phyloP scores from a whole-genome alignment of 495 filamentous ascomycete genomes.

The Aspergillus mulundensis region DNA sequence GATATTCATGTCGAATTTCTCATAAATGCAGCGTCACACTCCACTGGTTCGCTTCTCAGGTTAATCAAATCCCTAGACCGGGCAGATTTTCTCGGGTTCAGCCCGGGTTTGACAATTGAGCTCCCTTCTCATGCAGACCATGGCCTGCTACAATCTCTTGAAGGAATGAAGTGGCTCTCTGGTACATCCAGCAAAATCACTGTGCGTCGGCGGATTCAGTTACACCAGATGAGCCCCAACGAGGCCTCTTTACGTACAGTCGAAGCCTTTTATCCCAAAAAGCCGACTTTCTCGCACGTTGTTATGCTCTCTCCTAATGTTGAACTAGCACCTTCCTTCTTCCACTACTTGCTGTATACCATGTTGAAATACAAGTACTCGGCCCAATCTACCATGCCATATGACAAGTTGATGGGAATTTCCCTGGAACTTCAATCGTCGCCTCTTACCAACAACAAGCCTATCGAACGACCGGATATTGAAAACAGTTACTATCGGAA shows the following conservation, averaged over 20 bases:
- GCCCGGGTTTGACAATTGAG: conserved; percentile 74
- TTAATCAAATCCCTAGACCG: conserved; percentile 66
- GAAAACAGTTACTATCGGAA: neutral
- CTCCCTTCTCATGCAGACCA: conserved; percentile 63
- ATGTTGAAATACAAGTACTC: conserved; percentile 74
- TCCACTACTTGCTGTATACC: conserved; percentile 74
- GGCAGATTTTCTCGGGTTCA: conserved; percentile 67
- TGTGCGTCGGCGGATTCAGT: conserved; percentile 66
- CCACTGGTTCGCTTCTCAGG: conserved; percentile 67
- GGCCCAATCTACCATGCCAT: conserved; percentile 34
- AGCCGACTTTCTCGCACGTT: conserved; percentile 60
- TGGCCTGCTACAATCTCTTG: conserved; percentile 56
- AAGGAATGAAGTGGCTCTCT: conserved; percentile 62
- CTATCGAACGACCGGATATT: conserved; percentile 48
- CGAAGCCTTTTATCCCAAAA: conserved; percentile 75
- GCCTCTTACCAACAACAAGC: conserved; percentile 50
- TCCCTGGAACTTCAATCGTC: conserved; percentile 67
- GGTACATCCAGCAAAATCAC: conserved; percentile 45
- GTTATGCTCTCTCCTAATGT: conserved; percentile 72
- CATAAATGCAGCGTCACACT: conserved; percentile 63
- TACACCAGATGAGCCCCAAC: conserved; percentile 50
- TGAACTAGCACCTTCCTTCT: conserved; percentile 71
- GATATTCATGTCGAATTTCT: conserved; percentile 69
- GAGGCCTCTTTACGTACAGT: conserved; percentile 66
- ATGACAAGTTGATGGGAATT: conserved; percentile 61